phyloP scores from a whole-genome alignment of 2,329 filamentous ascomycete genomes.

The Hymenoscyphus infarciens region DNA sequence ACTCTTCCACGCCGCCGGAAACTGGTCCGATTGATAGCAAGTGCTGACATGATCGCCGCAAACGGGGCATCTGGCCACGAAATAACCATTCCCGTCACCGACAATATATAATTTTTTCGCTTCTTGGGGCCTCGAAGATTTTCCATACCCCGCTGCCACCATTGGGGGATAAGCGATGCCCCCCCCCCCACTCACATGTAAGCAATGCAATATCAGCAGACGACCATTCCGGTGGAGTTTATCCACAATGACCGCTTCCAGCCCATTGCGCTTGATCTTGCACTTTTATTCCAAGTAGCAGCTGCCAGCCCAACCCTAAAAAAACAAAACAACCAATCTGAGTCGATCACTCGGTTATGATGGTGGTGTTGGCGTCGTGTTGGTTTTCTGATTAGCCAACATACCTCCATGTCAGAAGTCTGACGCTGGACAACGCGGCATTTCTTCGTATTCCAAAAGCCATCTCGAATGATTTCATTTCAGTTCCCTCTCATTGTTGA shows the following conservation, averaged over 20 bases:
- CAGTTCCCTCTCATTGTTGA: background rate
- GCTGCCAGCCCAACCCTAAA: background rate
- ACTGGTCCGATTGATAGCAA: background rate
- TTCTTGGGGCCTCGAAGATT: background rate
- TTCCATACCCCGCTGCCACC: background rate
- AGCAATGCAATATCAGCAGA: slow-evolving; percentile 6
- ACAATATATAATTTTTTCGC: background rate
- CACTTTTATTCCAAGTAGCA: background rate
- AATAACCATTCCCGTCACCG: background rate
- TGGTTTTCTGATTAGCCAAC: background rate
- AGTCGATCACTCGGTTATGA: background rate
- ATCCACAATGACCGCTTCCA: background rate
- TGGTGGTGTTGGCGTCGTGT: slow-evolving; percentile 4
- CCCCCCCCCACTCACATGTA: background rate
- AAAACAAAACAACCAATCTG: no score
- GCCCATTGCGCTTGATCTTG: background rate
- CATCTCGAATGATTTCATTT: background rate
- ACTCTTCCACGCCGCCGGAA: background rate
- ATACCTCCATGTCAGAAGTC: background rate
- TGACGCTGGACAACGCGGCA: background rate
- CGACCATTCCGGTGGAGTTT: background rate
- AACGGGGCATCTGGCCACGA: background rate
- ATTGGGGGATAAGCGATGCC: background rate
- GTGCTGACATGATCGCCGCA: slow-evolving; percentile 10
- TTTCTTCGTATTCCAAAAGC: background rate